Evolutionary conservation across 352 stramenopile species (phyloP).

Genomic region (Phytophthora niederhauseri): DNA sequence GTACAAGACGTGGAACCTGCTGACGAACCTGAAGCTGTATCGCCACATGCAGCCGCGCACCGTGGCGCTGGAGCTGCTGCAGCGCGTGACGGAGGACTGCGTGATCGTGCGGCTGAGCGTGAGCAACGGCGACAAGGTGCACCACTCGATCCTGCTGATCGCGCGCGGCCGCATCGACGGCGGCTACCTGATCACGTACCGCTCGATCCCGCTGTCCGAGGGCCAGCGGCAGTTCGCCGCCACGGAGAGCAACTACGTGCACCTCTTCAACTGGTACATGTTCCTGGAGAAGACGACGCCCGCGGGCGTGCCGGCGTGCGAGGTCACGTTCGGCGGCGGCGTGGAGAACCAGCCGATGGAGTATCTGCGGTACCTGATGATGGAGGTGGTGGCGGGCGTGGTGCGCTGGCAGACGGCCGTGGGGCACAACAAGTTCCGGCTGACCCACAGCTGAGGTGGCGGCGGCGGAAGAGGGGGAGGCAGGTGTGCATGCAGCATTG

Average conservation of each 20-base stretch:
- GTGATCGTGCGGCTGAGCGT: conserved; percentile 63
- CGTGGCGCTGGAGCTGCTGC: conserved; percentile 54
- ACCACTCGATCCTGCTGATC: conserved; percentile 64
- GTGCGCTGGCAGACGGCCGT: conserved; percentile 74
- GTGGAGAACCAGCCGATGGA: conserved; percentile 55
- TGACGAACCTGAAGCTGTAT: conserved; percentile 60
- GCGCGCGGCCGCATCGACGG: conserved; percentile 63
- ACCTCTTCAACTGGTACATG: conserved; percentile 81
- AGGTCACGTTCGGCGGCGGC: conserved; percentile 70
- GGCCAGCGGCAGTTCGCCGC: conserved; percentile 51
- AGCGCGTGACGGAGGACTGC: conserved; percentile 65
- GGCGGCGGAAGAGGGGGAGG: not conserved
- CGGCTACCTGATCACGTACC: conserved; percentile 73
- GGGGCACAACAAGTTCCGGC: conserved; percentile 53
- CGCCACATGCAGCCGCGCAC: conserved; percentile 66
- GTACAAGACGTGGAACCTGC: conserved; percentile 71
- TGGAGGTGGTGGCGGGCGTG: conserved; percentile 65
- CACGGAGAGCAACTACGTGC: conserved; percentile 58
- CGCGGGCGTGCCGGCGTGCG: conserved; percentile 39
- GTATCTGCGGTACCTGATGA: conserved; percentile 70
- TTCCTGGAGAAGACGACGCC: conserved; percentile 52
- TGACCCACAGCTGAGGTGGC: conserved; percentile 36
- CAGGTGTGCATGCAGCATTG: conserved; percentile 6
- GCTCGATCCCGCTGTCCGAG: conserved; percentile 58
- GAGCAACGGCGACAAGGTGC: conserved; percentile 38